Evolutionary conservation across 1,284 basidiomycete genomes (phyloP).

Genomic region (Pisolithus thermaeus): DNA sequence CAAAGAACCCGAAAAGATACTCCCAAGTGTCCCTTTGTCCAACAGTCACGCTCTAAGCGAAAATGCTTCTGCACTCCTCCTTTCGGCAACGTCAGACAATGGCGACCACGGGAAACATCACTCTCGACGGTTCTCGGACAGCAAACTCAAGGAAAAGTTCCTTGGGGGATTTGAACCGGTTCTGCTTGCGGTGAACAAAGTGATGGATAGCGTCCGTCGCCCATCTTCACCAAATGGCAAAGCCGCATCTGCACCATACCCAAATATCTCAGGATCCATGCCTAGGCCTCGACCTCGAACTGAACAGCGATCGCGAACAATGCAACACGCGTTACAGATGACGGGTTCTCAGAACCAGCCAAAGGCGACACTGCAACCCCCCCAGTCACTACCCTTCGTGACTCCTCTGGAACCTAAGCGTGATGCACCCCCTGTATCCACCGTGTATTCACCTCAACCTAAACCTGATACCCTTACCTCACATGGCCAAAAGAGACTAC

Average conservation of each 20-base stretch:
- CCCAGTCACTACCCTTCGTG: slow-evolving; percentile 12
- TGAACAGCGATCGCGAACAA: slow-evolving; percentile 45
- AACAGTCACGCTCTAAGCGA: not conserved
- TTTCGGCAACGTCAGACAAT: not conserved
- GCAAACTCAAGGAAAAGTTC: slow-evolving; percentile 12
- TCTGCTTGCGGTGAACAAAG: slow-evolving; percentile 8
- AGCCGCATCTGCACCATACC: slow-evolving; percentile 23
- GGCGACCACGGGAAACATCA: not conserved
- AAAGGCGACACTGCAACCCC: slow-evolving; percentile 9
- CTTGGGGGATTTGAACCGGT: slow-evolving; percentile 27
- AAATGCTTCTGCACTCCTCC: not conserved
- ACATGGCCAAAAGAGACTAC: not conserved
- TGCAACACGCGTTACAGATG: slow-evolving; percentile 50
- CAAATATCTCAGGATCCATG: slow-evolving; percentile 33
- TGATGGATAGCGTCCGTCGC: slow-evolving; percentile 10
- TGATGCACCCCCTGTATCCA: slow-evolving; percentile 7
- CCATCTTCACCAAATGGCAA: slow-evolving; percentile 3
- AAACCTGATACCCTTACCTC: not conserved
- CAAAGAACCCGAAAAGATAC: slow-evolving; percentile 12
- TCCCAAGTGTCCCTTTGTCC: slow-evolving; percentile 7
- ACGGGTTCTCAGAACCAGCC: slow-evolving; percentile 10
- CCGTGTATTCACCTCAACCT: not conserved
- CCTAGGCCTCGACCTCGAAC: slow-evolving; percentile 29
- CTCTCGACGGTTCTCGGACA: not conserved
- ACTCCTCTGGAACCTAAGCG: slow-evolving; percentile 27